Conservation (phyloP, 805 yeast species). For the Kluyveromyces nonfermentans region DNA sequence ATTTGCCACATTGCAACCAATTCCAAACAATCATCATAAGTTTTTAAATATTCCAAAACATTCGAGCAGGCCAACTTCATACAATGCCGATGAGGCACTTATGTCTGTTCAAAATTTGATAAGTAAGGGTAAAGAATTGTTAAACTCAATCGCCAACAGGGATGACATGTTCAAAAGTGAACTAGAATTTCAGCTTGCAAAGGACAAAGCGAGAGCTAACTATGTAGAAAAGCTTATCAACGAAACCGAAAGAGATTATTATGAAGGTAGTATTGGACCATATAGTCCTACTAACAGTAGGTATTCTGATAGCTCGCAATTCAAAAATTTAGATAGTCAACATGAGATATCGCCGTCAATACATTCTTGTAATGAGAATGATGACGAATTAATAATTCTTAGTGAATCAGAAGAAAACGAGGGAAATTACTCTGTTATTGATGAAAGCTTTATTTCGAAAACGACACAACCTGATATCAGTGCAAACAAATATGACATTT, state of each 20-base stretch:
- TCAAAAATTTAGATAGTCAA: neutral
- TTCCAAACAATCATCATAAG: neutral
- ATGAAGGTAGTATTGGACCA: neutral
- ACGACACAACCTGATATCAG: too few species aligned
- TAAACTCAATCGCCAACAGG: constrained; percentile 11
- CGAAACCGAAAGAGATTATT: constrained; percentile 2
- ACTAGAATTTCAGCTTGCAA: constrained; percentile 7
- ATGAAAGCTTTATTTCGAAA: neutral
- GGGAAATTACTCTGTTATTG: neutral
- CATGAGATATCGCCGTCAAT: neutral
- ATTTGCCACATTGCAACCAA: neutral
- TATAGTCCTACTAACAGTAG: neutral
- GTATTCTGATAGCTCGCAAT: neutral
- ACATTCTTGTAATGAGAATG: neutral
- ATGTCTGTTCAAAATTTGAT: constrained; percentile 18
- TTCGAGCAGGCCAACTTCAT: neutral
- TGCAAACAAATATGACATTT: too few species aligned
- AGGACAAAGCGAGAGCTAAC: neutral
- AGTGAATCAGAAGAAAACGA: constrained; percentile 1
- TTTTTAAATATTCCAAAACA: neutral
- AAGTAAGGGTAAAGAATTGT: constrained; percentile 15
- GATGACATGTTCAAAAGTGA: constrained; percentile 9
- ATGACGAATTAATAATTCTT: neutral
- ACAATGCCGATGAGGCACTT: constrained; percentile 7
- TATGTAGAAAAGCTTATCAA: constrained; percentile 4